Base-by-base conservation (phyloP, 1,284 basidiomycete species). In the Sporisorium scitamineum region DNA sequence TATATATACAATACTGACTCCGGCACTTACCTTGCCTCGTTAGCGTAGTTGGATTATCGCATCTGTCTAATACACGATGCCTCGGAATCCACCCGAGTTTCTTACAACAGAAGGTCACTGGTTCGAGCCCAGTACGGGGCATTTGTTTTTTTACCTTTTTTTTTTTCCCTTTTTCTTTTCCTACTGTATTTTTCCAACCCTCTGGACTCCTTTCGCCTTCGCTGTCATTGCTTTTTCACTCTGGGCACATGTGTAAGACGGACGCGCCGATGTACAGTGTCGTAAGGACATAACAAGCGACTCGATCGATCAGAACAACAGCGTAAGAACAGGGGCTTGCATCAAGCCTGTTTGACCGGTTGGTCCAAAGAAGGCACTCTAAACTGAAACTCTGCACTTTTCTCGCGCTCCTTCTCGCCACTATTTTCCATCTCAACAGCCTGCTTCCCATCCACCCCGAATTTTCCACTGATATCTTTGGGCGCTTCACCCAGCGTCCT, bases 71-170 rank as follows among this genome's bases (percentile, higher is more conserved):
- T 66, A 66, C 51, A 60, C 52, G 52, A 39, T 66, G 63, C 63
- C 63, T 66, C 56, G 57, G 5, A n/a, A 29, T 20, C 2, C 5
- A 27, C 24, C 52, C 55, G 44, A 50, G 59, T 50, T 29, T 52
- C 11, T 47, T 47, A 50, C 59, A 75, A 75, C 72, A 45, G 67
- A 75, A 75, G 72, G 72, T 75, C 72, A 70, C 72, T 70, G 63
- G 72, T 75, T 75, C 67, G 72, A 75, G 72, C 72, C 72, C 67
- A 75, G 72, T 70, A 75, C 67, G 67, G 71, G 48, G 71, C 71
- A 73, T n/a, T 47, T 45, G n/a, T 27, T 61, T 61, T 65, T 61
- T 51, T 44, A 3, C 3, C 1, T 9, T 3, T 10, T 57, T 29
- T 37, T 56, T 32, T 45, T 41, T 18, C 9, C n/a, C n/a, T 32